phyloP scores from a whole-genome alignment of 1,284 basidiomycete species.

The Rhodotorula mucilaginosa region DNA sequence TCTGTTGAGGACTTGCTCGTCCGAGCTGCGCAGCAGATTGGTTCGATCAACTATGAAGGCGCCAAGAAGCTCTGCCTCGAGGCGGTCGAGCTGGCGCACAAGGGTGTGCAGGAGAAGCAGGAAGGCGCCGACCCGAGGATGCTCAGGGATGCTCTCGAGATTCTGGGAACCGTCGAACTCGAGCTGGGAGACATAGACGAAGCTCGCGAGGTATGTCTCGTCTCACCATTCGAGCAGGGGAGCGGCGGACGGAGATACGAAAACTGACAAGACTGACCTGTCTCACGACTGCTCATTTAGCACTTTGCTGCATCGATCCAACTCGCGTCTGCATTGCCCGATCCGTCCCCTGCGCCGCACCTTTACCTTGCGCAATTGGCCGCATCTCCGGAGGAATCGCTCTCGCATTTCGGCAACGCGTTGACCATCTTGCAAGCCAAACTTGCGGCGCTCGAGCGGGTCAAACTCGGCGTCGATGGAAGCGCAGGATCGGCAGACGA shows the following conservation, averaged over 20 bases:
- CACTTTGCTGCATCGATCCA: conserved; percentile 64
- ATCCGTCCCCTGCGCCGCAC: conserved; percentile 73
- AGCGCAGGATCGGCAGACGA: conserved; percentile 60
- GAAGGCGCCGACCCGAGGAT: conserved; percentile 56
- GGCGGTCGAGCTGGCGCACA: conserved; percentile 60
- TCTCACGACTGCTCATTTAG: conserved; percentile 49
- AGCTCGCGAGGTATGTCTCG: conserved; percentile 67
- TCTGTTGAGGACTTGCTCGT: conserved; percentile 60
- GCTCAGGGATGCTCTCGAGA: conserved; percentile 39
- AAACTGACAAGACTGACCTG: neutral
- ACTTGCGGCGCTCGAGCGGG: conserved; percentile 53
- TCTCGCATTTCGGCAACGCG: conserved; percentile 78
- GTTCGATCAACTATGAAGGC: conserved; percentile 79
- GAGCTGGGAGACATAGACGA: conserved; percentile 62
- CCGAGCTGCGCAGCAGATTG: conserved; percentile 72
- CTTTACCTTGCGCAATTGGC: conserved; percentile 86
- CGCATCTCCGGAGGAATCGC: conserved; percentile 69
- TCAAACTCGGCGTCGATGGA: conserved; percentile 38
- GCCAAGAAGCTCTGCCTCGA: conserved; percentile 70
- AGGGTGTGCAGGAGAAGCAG: conserved; percentile 45
- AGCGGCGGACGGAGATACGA: neutral
- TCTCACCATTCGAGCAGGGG: neutral
- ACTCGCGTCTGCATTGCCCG: conserved; percentile 60
- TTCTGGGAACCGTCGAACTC: conserved; percentile 52
- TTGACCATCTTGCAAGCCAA: conserved; percentile 69